Conservation (phyloP, 805 yeast genomes). For the Groenewaldozyma salmanticensis region DNA sequence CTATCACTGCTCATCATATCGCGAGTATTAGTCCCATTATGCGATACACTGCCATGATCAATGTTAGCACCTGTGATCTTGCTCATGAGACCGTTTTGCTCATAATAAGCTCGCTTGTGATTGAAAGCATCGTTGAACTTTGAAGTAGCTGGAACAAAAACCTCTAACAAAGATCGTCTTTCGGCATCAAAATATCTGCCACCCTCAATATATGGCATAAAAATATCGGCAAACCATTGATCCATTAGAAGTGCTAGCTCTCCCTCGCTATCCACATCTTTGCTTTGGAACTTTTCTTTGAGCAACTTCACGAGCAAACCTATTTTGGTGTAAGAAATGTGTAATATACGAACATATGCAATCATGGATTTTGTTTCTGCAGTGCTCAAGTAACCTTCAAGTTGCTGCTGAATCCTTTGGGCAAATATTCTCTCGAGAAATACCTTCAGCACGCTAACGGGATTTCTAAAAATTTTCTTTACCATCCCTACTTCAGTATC, state of each 20-base stretch:
- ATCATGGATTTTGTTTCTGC: conserved; percentile 49
- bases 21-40: background rate
- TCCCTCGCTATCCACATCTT: conserved; percentile 29
- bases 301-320: conserved; percentile 55
- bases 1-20: background rate
- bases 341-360: conserved; percentile 68
- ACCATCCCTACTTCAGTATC: conserved; percentile 68
- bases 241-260: conserved; percentile 46
- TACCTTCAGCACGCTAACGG: conserved; percentile 55
- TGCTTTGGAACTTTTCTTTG: conserved; percentile 43
- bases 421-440: conserved; percentile 71
- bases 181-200: conserved; percentile 63
- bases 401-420: conserved; percentile 43
- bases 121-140: conserved; percentile 35
- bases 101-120: conserved; percentile 26
- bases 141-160: conserved; percentile 32
- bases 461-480: conserved; percentile 58
- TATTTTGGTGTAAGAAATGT: conserved; percentile 51
- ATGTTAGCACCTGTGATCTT: background rate
- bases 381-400: conserved; percentile 46
- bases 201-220: conserved; percentile 57
- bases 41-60: background rate
- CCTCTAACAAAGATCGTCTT: conserved; percentile 51
- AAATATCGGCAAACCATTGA: conserved; percentile 62
- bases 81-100: background rate